A percentile compares a stretch with the other conserved stretches of the same genome.
Evolutionary conservation across 1,284 basidiomycete genomes (phyloP).

Genomic region (Apiotrichum veenhuisii): DNA sequence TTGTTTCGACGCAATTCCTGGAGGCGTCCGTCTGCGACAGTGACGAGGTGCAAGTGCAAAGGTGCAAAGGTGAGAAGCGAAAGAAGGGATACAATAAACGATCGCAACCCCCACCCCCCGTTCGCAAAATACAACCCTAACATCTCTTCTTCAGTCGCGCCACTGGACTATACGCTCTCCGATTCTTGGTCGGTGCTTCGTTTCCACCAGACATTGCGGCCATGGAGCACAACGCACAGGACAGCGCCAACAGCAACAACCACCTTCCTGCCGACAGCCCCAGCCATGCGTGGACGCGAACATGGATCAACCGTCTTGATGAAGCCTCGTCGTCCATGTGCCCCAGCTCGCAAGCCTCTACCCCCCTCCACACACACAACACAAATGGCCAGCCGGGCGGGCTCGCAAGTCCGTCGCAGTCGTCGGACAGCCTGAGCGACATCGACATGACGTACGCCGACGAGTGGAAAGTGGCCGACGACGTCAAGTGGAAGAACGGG

Average conservation of each 20-base stretch:
- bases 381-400: not conserved
- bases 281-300: not conserved
- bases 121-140: too few species aligned
- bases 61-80: not conserved
- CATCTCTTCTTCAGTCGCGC: not conserved
- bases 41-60: not conserved
- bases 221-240: not conserved
- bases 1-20: too few species aligned
- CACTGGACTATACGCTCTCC: not conserved
- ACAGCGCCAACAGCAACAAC: too few species aligned
- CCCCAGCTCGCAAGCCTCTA: constrained; percentile 11
- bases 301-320: not conserved
- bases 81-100: too few species aligned
- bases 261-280: not conserved
- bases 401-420: not conserved
- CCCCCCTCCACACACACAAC: constrained; percentile 3
- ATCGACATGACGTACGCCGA: constrained; percentile 1
- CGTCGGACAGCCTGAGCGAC: constrained; percentile 7
- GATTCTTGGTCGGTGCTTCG: too few species aligned
- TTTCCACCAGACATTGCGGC: not conserved
- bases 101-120: too few species aligned
- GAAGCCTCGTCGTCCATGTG: not conserved
- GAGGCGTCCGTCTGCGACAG: not conserved
- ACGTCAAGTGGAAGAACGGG: not conserved
- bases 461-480: not conserved